These are phyloP conservation scores for Podosphaera leucotricha DNA, from an alignment of 2,329 filamentous ascomycete species.

Conservation along the genomic window DNA sequence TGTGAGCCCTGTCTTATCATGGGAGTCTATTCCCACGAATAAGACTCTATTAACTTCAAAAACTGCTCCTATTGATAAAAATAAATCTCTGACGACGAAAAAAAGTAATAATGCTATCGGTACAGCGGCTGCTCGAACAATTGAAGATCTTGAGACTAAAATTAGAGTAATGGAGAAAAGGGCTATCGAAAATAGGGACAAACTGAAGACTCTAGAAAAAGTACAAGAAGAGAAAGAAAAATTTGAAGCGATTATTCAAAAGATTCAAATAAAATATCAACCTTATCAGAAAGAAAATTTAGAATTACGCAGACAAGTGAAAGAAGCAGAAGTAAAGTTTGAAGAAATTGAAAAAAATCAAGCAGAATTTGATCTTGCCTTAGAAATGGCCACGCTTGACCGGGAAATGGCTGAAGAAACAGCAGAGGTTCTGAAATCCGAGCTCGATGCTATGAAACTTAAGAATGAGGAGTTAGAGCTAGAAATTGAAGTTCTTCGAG, in stretches of 20 bases:
- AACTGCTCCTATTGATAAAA: constrained; percentile 8
- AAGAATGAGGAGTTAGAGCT: constrained; percentile 67
- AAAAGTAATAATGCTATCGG: constrained; percentile 7
- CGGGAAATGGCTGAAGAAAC: constrained; percentile 93
- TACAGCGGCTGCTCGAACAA: constrained; percentile 27
- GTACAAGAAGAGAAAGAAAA: constrained; percentile 54
- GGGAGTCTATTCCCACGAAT: constrained; percentile 6
- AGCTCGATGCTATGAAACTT: constrained; percentile 52
- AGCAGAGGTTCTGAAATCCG: constrained; percentile 56
- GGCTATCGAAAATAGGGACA: constrained; percentile 61
- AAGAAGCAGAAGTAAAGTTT: constrained; percentile 47
- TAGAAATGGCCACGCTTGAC: constrained; percentile 76
- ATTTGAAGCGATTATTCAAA: constrained; percentile 69
- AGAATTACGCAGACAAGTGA: constrained; percentile 53
- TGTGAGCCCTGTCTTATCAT: constrained; percentile 11
- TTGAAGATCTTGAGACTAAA: constrained; percentile 76
- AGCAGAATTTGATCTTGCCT: constrained; percentile 59
- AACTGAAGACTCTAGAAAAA: constrained; percentile 54
- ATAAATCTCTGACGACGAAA: constrained; percentile 9
- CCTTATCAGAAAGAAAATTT: constrained; percentile 58
- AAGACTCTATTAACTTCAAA: constrained; percentile 5
- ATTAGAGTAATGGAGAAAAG: constrained; percentile 74
- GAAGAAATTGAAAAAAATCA: constrained; percentile 49
- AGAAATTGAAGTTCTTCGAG: constrained; percentile 64
- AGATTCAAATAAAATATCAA: constrained; percentile 72